phyloP scores from a whole-genome alignment of 176 grass and related monocot genomes.

The Typha latifolia region DNA sequence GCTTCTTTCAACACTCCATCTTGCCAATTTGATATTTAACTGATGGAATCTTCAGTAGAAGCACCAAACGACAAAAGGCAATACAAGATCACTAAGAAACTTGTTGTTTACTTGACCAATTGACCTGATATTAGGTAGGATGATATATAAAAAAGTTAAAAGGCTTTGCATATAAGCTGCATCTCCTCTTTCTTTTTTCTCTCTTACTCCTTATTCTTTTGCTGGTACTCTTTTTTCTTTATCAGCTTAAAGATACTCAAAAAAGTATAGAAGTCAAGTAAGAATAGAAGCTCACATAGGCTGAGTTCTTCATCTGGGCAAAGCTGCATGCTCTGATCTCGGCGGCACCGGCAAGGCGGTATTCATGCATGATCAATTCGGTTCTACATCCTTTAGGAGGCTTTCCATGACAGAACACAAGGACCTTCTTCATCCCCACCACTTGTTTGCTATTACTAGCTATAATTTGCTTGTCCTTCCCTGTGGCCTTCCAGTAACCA shows the following conservation, averaged over 20 bases:
- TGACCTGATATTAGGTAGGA: no score
- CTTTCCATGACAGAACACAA: slow-evolving; percentile 17
- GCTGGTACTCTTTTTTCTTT: neutral
- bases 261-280: neutral
- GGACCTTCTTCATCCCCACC: slow-evolving; percentile 23
- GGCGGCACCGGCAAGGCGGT: slow-evolving; percentile 4
- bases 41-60: no score
- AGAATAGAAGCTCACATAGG: neutral
- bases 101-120: no score
- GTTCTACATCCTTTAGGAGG: slow-evolving; percentile 2
- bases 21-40: no score
- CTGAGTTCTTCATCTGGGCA: slow-evolving; percentile 11
- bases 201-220: no score
- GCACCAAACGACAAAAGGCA: no score
- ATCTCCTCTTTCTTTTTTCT: no score
- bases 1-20: no score
- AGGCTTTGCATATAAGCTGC: no score
- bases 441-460: slow-evolving; percentile 1
- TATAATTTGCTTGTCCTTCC: slow-evolving; percentile 14
- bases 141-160: no score
- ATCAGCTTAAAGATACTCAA: neutral
- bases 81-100: no score
- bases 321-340: neutral
- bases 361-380: slow-evolving; percentile 25
- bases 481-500: slow-evolving; percentile 25